Evolutionary conservation across 2,329 filamentous ascomycete genomes (phyloP), one percentile per base, ranked within the genome.

Genomic region (Fusarium goolgardi): DNA sequence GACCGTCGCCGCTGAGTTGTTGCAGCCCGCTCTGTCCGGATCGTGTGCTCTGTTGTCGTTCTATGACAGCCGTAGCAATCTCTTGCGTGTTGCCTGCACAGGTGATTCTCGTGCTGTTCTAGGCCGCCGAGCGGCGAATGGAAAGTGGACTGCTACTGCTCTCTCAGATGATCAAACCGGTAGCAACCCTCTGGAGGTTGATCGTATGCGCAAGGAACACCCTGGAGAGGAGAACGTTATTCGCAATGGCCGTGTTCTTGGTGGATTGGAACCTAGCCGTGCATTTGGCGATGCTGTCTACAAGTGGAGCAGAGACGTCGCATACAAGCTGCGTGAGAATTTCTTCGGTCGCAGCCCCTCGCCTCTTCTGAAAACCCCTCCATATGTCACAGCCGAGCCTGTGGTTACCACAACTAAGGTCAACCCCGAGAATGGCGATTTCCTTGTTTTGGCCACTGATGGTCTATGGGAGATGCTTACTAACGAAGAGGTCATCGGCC

Each of bases 391-490:
- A 5, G 96, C 96, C 2, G 96, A 99, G 80, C 96, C 96, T 4
- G 86, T 98, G 23, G 88, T 99, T 54, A 98, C 95, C 1, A 97
- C 94, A 2, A 98, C 95, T 45, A 91, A 96, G 78, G 90, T 99
- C 53, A 86, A 95, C 72, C 96, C 96, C 2, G 88, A 93, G 55
- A 92, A 92, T 66, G 94, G 95, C 45, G 96, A 99, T 77, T 99
- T 99, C 74, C 85, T 99, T 15, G 95, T 99, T 65, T 90, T 99
- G 84, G 96, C 96, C 23, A 97, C 96, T 0, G 96, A 99, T 76
- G 96, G 96, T 6, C 85, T 99, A 1, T 99, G 96, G 96, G 96
- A 99, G 81, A 98, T 98, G 96, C 85, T 99, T 65, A 97, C 93
- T 47, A 99, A 98, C 74, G 96, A 99, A 77, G 96, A 99, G 82